Evolutionary conservation across 2,329 filamentous ascomycete species (phyloP).

Genomic region (Sporothrix dimorphospora): DNA sequence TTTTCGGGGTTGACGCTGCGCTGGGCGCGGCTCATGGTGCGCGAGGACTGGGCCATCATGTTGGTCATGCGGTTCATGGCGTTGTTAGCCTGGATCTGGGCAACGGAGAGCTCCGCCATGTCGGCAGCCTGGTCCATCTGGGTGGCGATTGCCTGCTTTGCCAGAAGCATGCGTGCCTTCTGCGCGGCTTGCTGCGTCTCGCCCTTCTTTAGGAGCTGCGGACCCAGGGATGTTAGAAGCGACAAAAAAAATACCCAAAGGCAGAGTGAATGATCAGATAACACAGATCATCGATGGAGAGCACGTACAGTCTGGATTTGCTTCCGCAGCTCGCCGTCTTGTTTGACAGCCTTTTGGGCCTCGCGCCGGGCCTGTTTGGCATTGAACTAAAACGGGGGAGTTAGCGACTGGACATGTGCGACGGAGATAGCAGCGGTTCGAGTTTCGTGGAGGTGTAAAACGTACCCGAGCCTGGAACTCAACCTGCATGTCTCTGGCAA

Average conservation of each 20-base stretch:
- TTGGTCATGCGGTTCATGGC: slow-evolving; percentile 67
- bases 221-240: not conserved
- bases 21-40: slow-evolving; percentile 62
- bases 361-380: slow-evolving; percentile 65
- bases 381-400: slow-evolving; percentile 51
- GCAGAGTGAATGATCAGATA: not conserved
- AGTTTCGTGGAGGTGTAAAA: not conserved
- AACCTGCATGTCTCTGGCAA: slow-evolving; percentile 63
- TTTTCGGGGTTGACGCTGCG: slow-evolving; percentile 62
- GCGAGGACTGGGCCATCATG: slow-evolving; percentile 64
- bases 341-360: slow-evolving; percentile 63
- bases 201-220: slow-evolving; percentile 60
- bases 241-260: not conserved
- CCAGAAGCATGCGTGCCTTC: slow-evolving; percentile 65
- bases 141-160: slow-evolving; percentile 63
- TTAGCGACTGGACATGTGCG: not conserved
- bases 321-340: slow-evolving; percentile 63
- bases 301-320: slow-evolving; percentile 60
- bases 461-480: slow-evolving; percentile 63
- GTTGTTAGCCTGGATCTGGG: slow-evolving; percentile 67
- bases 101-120: slow-evolving; percentile 63
- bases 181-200: slow-evolving; percentile 66
- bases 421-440: too few relatives aligned
- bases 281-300: not conserved
- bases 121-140: slow-evolving; percentile 68